These are phyloP conservation scores for Apiotrichum domesticum DNA, from an alignment of 1,284 basidiomycete species.

Conservation along the genomic window DNA sequence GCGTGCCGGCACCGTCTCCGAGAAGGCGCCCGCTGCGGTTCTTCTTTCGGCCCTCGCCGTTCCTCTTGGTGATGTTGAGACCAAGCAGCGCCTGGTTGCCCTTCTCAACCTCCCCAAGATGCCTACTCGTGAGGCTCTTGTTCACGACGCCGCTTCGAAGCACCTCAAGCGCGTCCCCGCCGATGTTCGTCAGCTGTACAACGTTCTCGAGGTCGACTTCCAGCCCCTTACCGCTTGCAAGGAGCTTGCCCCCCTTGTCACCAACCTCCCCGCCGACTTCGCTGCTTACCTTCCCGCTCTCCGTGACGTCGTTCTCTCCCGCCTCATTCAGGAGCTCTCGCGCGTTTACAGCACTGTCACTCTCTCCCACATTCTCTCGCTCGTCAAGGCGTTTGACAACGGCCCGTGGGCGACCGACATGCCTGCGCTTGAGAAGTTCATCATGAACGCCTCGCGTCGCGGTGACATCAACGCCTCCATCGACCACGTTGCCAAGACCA, in stretches of 20 bases:
- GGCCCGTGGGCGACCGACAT: constrained; percentile 56
- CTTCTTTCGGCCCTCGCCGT: constrained; percentile 90
- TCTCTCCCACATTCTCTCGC: constrained; percentile 65
- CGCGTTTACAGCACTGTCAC: constrained; percentile 91
- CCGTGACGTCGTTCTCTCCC: constrained; percentile 84
- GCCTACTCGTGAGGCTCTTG: constrained; percentile 77
- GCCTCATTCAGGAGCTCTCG: constrained; percentile 87
- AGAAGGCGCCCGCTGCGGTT: constrained; percentile 82
- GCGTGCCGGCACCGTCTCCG: constrained; percentile 62
- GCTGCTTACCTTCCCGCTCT: constrained; percentile 82
- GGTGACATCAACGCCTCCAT: constrained; percentile 84
- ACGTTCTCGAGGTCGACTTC: constrained; percentile 88
- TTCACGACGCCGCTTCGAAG: constrained; percentile 79
- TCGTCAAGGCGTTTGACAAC: constrained; percentile 65
- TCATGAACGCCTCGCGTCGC: constrained; percentile 84
- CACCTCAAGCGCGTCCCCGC: constrained; percentile 78
- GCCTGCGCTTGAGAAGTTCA: constrained; percentile 79
- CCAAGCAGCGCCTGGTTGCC: constrained; percentile 72
- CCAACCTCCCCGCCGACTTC: constrained; percentile 58
- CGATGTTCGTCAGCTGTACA: constrained; percentile 74
- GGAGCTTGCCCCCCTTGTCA: constrained; percentile 75
- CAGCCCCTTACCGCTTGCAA: constrained; percentile 86
- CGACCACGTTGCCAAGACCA: constrained; percentile 80
- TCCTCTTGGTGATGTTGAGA: constrained; percentile 68
- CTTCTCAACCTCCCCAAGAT: constrained; percentile 78